These are phyloP conservation scores for Thermomucor indicae-seudaticae DNA, from an alignment of 371 early-diverging fungal species.

Conservation along the genomic window DNA sequence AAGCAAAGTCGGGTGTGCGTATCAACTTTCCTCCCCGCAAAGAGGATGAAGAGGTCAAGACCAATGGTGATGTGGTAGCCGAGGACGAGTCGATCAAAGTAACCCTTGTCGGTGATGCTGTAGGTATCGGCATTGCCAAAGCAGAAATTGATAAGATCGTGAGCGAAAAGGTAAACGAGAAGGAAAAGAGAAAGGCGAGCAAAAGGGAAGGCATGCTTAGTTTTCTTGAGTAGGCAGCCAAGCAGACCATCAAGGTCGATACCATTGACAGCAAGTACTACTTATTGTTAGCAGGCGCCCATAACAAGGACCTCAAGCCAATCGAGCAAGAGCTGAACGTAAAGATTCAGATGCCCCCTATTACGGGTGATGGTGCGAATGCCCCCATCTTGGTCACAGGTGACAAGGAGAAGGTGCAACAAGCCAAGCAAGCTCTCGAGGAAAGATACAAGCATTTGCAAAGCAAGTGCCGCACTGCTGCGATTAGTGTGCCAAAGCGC, in stretches of 20 bases:
- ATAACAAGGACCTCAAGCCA: slow-evolving; percentile 50
- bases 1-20: slow-evolving; percentile 68
- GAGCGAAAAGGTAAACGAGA: slow-evolving; percentile 56
- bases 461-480: slow-evolving; percentile 56
- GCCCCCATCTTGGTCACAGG: slow-evolving; percentile 61
- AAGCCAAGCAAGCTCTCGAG: slow-evolving; percentile 60
- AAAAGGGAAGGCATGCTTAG: background rate
- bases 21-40: slow-evolving; percentile 71
- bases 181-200: background rate
- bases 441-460: slow-evolving; percentile 56
- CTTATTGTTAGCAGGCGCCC: slow-evolving; percentile 80
- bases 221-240: slow-evolving; percentile 41
- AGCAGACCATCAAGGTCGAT: slow-evolving; percentile 50
- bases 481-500: slow-evolving; percentile 76
- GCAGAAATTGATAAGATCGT: slow-evolving; percentile 83
- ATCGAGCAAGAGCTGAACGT: slow-evolving; percentile 65
- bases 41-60: slow-evolving; percentile 46
- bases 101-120: slow-evolving; percentile 80
- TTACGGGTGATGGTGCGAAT: slow-evolving; percentile 44
- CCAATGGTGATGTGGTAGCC: no score
- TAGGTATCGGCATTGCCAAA: slow-evolving; percentile 81
- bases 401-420: slow-evolving; percentile 66
- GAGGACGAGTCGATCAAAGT: slow-evolving; percentile 60
- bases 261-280: slow-evolving; percentile 64
- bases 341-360: slow-evolving; percentile 77